A percentile compares a stretch with the other conserved stretches of the same genome.
phyloP scores from a whole-genome alignment of 2,329 filamentous ascomycete species.

The Alternaria ethzedia region DNA sequence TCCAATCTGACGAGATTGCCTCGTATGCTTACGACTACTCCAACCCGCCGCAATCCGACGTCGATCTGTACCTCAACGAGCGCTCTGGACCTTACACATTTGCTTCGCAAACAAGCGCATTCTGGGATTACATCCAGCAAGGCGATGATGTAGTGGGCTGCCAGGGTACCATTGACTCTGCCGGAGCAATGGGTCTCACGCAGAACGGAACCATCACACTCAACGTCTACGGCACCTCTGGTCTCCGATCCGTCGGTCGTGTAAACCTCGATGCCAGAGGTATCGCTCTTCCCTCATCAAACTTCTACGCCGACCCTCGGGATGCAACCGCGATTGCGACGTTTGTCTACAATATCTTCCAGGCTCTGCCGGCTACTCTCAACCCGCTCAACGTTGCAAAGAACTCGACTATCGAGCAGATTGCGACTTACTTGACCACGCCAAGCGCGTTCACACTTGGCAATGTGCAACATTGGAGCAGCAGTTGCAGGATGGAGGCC shows the following conservation, averaged over 20 bases:
- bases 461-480: slow-evolving; percentile 62
- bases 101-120: slow-evolving; percentile 60
- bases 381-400: slow-evolving; percentile 58
- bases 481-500: slow-evolving; percentile 57
- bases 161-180: slow-evolving; percentile 61
- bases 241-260: slow-evolving; percentile 57
- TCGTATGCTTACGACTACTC: slow-evolving; percentile 59
- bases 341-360: slow-evolving; percentile 61
- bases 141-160: slow-evolving; percentile 54
- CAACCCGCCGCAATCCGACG: slow-evolving; percentile 52
- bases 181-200: slow-evolving; percentile 52
- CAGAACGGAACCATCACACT: slow-evolving; percentile 59
- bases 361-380: slow-evolving; percentile 52
- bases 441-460: slow-evolving; percentile 57
- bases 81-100: slow-evolving; percentile 61
- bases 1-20: slow-evolving; percentile 52
- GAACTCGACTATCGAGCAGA: slow-evolving; percentile 56
- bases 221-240: slow-evolving; percentile 65
- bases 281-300: slow-evolving; percentile 50
- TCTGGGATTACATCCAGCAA: slow-evolving; percentile 59
- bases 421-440: slow-evolving; percentile 59
- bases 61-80: slow-evolving; percentile 55
- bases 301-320: slow-evolving; percentile 55
- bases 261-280: slow-evolving; percentile 56
- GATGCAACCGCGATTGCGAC: slow-evolving; percentile 58